These are phyloP conservation scores for Blastocystis sp. DNA, from an alignment of 352 stramenopile species.

Conservation along the genomic window DNA sequence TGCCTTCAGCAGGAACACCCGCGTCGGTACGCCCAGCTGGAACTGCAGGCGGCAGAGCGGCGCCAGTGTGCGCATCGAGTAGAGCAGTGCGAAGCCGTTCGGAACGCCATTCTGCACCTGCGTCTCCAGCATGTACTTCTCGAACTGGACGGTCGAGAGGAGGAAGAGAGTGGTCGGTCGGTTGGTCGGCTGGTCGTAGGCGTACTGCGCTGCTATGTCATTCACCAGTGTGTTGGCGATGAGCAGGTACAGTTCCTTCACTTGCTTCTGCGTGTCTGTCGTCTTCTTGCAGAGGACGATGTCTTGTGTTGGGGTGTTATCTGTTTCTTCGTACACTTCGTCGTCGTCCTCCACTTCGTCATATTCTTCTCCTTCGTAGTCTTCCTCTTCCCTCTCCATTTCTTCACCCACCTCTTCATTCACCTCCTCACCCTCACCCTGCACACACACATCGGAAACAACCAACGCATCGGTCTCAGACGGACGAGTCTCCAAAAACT, in stretches of 20 bases:
- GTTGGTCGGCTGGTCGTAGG: too few species aligned
- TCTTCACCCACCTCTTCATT: too few species aligned
- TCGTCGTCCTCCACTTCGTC: background rate
- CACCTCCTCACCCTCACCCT: too few species aligned
- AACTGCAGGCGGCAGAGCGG: background rate
- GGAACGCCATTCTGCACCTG: background rate
- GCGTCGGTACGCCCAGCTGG: background rate
- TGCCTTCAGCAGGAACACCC: background rate
- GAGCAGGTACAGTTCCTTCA: slow-evolving; percentile 8
- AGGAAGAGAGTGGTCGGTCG: background rate
- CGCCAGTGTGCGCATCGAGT: background rate
- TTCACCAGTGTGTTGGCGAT: background rate
- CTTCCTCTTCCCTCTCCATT: background rate
- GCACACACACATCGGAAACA: background rate
- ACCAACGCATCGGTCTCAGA: background rate
- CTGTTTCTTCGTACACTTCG: background rate
- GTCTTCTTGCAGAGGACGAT: too few species aligned
- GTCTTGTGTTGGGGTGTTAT: background rate
- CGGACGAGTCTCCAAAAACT: background rate
- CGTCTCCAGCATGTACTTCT: background rate
- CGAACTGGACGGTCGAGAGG: background rate
- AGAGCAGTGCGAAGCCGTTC: background rate
- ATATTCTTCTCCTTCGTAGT: background rate
- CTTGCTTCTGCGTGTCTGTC: background rate
- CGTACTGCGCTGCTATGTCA: too few species aligned